A percentile compares a stretch with the other conserved stretches of the same genome.
These are phyloP conservation scores for Backusella sp. DNA, from an alignment of 192 early-diverging fungal species.

Conservation along the genomic window DNA sequence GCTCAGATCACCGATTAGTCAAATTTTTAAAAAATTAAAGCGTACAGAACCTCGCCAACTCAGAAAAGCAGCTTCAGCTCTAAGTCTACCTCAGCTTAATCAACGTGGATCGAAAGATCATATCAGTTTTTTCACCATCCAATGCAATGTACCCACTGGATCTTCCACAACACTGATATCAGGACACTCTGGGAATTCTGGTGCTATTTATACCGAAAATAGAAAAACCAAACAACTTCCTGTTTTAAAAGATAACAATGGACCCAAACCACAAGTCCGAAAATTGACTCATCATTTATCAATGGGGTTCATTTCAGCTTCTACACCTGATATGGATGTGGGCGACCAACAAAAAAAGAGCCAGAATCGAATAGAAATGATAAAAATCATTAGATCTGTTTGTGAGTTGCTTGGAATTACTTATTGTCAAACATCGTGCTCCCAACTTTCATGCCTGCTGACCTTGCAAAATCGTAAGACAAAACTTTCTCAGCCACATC, in stretches of 20 bases:
- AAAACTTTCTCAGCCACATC: neutral
- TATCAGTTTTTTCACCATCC: slow-evolving; percentile 25
- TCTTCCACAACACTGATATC: slow-evolving; percentile 10
- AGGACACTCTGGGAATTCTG: neutral
- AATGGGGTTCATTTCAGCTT: neutral
- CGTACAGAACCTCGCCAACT: neutral
- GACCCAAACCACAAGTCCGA: neutral
- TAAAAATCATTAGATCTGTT: slow-evolving; percentile 11
- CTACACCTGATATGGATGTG: neutral
- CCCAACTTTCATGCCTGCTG: slow-evolving; percentile 23
- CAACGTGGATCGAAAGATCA: slow-evolving; percentile 30
- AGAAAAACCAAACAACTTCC: neutral
- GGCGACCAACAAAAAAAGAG: neutral
- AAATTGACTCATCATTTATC: neutral
- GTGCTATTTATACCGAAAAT: neutral
- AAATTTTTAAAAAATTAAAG: slow-evolving; percentile 19
- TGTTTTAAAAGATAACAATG: neutral
- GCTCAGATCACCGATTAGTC: slow-evolving; percentile 16
- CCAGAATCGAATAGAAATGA: slow-evolving; percentile 10
- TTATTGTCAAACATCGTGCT: slow-evolving; percentile 18
- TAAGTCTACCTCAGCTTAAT: slow-evolving; percentile 22
- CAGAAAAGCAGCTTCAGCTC: slow-evolving; percentile 5
- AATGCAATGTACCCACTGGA: slow-evolving; percentile 4
- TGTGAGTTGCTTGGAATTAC: slow-evolving; percentile 35
- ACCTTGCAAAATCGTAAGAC: slow-evolving; percentile 20